Evolutionary conservation across 805 yeast genomes (phyloP), one percentile per base, ranked within the genome.

Genomic region (Candida piceae): DNA sequence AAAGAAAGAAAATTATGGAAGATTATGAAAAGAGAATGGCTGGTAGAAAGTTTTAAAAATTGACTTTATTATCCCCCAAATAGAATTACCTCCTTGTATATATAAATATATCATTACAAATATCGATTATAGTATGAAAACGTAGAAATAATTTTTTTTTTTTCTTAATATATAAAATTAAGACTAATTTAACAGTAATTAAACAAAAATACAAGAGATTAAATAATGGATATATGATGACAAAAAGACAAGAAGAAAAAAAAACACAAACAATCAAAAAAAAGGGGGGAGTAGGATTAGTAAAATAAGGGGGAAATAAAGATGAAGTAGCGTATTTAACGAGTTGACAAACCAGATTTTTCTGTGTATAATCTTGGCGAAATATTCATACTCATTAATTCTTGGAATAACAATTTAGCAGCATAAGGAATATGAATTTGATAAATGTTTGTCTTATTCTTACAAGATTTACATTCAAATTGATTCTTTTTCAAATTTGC

Each of bases 371-470:
- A 66, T 67, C 98, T 80, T 38, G 97, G 98, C 16, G 96, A 84
- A 55, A 93, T 93, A 64, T 93, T 93, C 99, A 93, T 93, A 29
- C 98, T 96, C 97, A 93, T 93, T 58, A 93, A 76, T 69, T 93
- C 99, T 69, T 93, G 99, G 87, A 93, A 93, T 62, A 93, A 69
- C 59, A 93, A 74, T 69, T 93, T 93, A 37, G 98, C 98, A 32
- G 99, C 99, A 62, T 93, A 93, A 32, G 99, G 99, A 57, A 93
- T 86, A 58, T 90, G 95, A 49, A 89, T 84, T 72, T 93, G 99
- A 67, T 87, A 93, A 55, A 93, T 90, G 66, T 90, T 94, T 47
- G 97, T 93, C 76, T 93, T 93, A 70, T 93, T 93, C 67, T 93
- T 90, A 73, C 99, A 93, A 35, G 96, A 87, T 52, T 96, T 86